Evolutionary conservation across 1,139 yeast genomes (phyloP).

Genomic region (Kodamaea sp.): DNA sequence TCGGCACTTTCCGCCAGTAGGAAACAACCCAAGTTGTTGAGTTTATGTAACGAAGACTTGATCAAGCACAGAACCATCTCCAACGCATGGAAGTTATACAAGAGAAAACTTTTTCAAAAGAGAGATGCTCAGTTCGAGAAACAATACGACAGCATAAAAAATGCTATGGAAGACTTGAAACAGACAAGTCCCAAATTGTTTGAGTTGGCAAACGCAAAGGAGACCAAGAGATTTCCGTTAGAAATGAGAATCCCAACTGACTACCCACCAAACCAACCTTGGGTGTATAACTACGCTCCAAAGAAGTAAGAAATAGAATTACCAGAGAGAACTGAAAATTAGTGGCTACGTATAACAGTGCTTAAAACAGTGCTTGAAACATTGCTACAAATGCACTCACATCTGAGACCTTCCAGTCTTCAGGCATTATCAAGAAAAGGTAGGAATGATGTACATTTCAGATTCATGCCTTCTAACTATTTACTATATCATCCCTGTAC

Average conservation of each 20-base stretch:
- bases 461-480: no score
- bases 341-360: no score
- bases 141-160: slow-evolving; percentile 67
- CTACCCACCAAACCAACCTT: slow-evolving; percentile 80
- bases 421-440: no score
- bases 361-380: no score
- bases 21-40: slow-evolving; percentile 82
- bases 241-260: slow-evolving; percentile 90
- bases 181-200: slow-evolving; percentile 46
- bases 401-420: no score
- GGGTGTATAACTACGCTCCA: slow-evolving; percentile 65
- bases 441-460: no score
- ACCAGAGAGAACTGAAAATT: slow-evolving; percentile 1
- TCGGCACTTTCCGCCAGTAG: slow-evolving; percentile 84
- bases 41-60: slow-evolving; percentile 76
- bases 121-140: slow-evolving; percentile 50
- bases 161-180: slow-evolving; percentile 76
- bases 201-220: slow-evolving; percentile 51
- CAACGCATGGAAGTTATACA: slow-evolving; percentile 76
- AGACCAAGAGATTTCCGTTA: slow-evolving; percentile 62
- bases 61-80: slow-evolving; percentile 82
- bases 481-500: no score
- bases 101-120: slow-evolving; percentile 47
- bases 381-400: no score
- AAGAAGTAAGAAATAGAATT: slow-evolving; percentile 3